Conservation (phyloP, 2,329 filamentous ascomycete species). For the Orbilia oligospora region DNA sequence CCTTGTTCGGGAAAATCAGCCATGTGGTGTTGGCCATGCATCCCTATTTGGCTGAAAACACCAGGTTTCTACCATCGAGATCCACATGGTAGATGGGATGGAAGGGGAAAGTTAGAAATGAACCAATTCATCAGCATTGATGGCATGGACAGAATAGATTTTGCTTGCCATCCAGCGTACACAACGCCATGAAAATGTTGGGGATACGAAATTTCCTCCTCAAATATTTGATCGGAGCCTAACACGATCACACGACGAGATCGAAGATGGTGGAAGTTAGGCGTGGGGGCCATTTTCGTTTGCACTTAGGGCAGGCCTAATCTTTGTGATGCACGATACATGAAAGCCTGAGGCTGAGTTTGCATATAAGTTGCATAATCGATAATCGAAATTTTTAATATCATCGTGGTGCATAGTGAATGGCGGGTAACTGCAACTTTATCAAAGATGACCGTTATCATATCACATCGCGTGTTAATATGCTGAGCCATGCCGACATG, state of each 20-base stretch:
- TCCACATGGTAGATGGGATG: conserved; percentile 36
- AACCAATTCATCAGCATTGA: too few relatives aligned
- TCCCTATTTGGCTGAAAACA: conserved; percentile 5
- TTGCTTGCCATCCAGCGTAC: too few relatives aligned
- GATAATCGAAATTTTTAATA: conserved; percentile 1
- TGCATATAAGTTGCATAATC: not conserved
- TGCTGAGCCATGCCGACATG: not conserved
- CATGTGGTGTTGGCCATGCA: conserved; percentile 29
- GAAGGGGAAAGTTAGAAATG: not conserved
- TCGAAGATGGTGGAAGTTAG: not conserved
- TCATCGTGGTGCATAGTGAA: not conserved
- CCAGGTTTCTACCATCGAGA: conserved; percentile 2
- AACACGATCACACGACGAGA: too few relatives aligned
- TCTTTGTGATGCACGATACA: not conserved
- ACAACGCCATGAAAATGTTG: too few relatives aligned
- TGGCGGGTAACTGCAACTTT: conserved; percentile 52
- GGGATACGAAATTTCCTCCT: too few relatives aligned
- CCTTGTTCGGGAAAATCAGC: not conserved
- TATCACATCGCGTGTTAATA: conserved; percentile 10
- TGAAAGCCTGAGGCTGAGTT: conserved; percentile 32
- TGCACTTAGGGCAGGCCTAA: not conserved
- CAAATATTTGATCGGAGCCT: too few relatives aligned
- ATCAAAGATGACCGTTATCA: conserved; percentile 18
- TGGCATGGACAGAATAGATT: too few relatives aligned
- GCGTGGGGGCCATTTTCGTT: not conserved